A percentile compares a stretch with the other conserved stretches of the same genome.
Conservation (phyloP, 345 rosid species). For the Brassica cretica region DNA sequence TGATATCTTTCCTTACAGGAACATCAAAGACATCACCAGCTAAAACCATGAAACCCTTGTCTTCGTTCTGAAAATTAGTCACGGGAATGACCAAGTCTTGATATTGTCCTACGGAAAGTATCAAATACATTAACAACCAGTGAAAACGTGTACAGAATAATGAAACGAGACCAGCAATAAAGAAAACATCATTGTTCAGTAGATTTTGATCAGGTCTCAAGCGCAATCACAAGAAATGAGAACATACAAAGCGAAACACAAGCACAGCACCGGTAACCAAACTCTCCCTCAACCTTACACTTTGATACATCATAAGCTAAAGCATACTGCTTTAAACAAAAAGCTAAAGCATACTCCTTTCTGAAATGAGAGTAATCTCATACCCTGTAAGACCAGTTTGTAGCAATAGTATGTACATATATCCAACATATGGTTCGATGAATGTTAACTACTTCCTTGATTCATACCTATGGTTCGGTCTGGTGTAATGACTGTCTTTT, state of each 20-base stretch:
- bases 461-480: constrained; percentile 64
- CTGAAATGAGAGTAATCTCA: background rate
- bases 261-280: background rate
- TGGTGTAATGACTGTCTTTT: constrained; percentile 47
- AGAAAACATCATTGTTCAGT: background rate
- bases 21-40: constrained; percentile 95
- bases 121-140: background rate
- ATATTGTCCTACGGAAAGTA: constrained; percentile 50
- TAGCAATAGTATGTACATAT: too few relatives aligned
- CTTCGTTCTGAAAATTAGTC: constrained; percentile 71
- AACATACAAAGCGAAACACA: background rate
- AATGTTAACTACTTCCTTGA: background rate
- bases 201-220: background rate
- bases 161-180: background rate
- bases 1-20: constrained; percentile 85
- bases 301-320: constrained; percentile 12
- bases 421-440: too few relatives aligned
- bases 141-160: constrained; percentile 1
- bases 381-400: too few relatives aligned
- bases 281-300: background rate
- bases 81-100: constrained; percentile 84
- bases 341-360: background rate
- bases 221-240: constrained; percentile 5
- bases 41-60: constrained; percentile 81
- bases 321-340: too few relatives aligned